phyloP scores from a whole-genome alignment of 495 filamentous ascomycete species.

The Letharia lupina region DNA sequence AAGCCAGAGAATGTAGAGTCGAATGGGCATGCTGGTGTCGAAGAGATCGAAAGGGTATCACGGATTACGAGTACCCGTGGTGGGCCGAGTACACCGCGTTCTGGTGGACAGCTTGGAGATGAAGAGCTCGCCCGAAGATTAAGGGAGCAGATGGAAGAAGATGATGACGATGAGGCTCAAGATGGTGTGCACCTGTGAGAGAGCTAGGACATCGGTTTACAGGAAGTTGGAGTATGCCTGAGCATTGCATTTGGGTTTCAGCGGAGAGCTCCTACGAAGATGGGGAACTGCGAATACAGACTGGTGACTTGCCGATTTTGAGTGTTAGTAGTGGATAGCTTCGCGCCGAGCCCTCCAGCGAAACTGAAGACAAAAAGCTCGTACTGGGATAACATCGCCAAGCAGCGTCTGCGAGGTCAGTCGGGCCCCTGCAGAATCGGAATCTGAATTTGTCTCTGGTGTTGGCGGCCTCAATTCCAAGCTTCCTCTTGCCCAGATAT shows the following conservation, averaged over 20 bases:
- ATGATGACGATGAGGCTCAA: conserved; percentile 41
- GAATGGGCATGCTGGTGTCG: conserved; percentile 29
- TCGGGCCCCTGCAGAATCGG: not conserved
- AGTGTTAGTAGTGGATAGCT: not conserved
- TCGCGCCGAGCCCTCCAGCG: not conserved
- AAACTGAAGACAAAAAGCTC: not conserved
- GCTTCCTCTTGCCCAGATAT: not conserved
- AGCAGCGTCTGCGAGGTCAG: not conserved
- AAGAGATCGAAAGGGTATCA: conserved; percentile 17
- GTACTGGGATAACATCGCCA: not conserved
- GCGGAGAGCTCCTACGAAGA: not conserved
- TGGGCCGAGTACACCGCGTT: conserved; percentile 9
- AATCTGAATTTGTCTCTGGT: not conserved
- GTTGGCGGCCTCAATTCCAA: not conserved
- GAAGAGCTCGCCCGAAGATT: conserved; percentile 40
- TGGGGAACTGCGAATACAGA: not conserved
- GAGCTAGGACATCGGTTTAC: not conserved
- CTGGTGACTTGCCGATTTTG: not conserved
- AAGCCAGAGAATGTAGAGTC: conserved; percentile 24
- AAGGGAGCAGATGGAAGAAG: conserved; percentile 38
- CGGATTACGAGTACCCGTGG: conserved; percentile 15
- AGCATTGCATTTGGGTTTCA: not conserved
- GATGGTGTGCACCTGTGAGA: conserved; percentile 53
- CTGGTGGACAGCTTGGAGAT: conserved; percentile 35
- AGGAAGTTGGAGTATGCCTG: not conserved